Conservation (phyloP, 257 asterid species). For the Misopates orontium region DNA sequence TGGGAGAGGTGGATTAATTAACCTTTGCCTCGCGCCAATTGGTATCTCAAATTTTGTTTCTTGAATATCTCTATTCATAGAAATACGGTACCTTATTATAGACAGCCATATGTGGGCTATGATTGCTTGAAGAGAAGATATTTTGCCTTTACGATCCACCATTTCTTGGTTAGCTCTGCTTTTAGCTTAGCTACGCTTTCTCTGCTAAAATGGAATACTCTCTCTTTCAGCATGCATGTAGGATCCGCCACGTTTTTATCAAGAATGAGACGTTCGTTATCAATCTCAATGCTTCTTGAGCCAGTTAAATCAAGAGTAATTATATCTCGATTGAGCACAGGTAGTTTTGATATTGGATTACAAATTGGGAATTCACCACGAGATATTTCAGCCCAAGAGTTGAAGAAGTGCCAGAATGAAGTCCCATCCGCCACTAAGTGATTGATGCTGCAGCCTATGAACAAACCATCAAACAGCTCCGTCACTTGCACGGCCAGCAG, state of each 20-base stretch:
- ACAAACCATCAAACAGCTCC: slow-evolving; percentile 39
- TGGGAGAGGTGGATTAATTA: slow-evolving; percentile 40
- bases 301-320: slow-evolving; percentile 27
- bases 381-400: slow-evolving; percentile 45
- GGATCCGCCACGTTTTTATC: not conserved
- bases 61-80: not conserved
- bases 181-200: slow-evolving; percentile 28
- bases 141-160: slow-evolving; percentile 9
- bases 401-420: slow-evolving; percentile 42
- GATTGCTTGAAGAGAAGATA: slow-evolving; percentile 51
- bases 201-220: slow-evolving; percentile 30
- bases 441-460: slow-evolving; percentile 40
- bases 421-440: slow-evolving; percentile 40
- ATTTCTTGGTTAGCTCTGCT: slow-evolving; percentile 33
- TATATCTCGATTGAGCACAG: slow-evolving; percentile 24
- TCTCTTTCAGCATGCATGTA: not conserved
- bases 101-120: slow-evolving; percentile 51
- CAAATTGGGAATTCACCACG: slow-evolving; percentile 15
- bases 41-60: slow-evolving; percentile 27
- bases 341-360: slow-evolving; percentile 24
- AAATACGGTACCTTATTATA: slow-evolving; percentile 28
- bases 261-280: slow-evolving; percentile 8
- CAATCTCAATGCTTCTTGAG: slow-evolving; percentile 3
- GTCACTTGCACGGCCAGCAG: slow-evolving; percentile 43
- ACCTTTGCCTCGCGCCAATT: slow-evolving; percentile 35